phyloP scores from a whole-genome alignment of 495 filamentous ascomycete genomes.

The Neurospora sp. region DNA sequence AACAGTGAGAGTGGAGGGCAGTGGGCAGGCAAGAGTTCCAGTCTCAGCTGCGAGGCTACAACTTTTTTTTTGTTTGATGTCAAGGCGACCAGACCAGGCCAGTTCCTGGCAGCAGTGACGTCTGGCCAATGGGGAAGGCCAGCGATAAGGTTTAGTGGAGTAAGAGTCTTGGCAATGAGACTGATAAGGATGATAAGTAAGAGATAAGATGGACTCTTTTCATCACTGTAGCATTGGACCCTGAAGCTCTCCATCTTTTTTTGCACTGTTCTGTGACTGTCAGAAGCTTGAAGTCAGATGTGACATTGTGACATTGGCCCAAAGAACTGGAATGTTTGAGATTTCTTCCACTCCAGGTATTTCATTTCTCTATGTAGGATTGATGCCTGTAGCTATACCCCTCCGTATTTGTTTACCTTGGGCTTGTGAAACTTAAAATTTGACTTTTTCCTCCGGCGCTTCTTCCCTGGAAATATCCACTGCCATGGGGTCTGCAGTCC shows the following conservation, averaged over 20 bases:
- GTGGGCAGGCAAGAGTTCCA: neutral
- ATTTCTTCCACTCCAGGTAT: neutral
- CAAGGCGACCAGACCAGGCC: slow-evolving; percentile 1
- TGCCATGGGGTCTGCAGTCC: neutral
- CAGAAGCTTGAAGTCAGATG: neutral
- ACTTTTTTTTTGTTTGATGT: slow-evolving; percentile 13
- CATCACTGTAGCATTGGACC: slow-evolving; percentile 5
- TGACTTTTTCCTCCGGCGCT: neutral
- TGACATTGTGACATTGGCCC: neutral
- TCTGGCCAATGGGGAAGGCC: neutral
- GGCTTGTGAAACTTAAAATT: neutral
- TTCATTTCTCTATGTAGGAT: neutral
- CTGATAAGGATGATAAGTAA: neutral
- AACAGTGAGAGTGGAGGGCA: neutral
- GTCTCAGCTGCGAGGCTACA: slow-evolving; percentile 6
- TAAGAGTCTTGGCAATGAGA: neutral
- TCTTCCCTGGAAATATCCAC: neutral
- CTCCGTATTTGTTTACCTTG: neutral
- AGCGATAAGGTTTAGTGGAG: slow-evolving; percentile 7
- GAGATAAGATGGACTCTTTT: neutral
- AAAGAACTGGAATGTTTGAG: neutral
- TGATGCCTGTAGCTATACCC: neutral
- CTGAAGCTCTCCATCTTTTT: slow-evolving; percentile 8
- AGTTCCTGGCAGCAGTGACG: slow-evolving; percentile 4
- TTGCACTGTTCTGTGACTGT: neutral